Evolutionary conservation across 2,329 filamentous ascomycete species (phyloP), one percentile per base, ranked within the genome.

Genomic region (Sporothrix pallida): DNA sequence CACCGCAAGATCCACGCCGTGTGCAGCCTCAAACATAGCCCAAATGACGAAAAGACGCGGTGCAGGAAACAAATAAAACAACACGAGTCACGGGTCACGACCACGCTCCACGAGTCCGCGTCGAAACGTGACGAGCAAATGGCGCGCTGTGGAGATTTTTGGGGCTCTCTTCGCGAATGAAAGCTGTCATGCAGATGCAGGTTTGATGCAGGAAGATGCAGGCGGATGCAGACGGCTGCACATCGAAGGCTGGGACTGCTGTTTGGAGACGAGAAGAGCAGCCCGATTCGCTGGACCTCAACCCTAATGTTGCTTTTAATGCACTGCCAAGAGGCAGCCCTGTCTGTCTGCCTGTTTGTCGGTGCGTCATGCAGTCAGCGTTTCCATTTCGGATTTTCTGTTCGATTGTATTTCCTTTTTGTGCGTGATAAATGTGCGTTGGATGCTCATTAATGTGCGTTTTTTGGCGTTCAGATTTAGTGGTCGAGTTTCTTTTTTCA

Each of bases 81-180:
- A 37, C 50, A 52, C 50, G 50, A 52, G 17, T 37, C 31, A 37
- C 31, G 31, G 31, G 4, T 37, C 31, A 37, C 31, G 31, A 37
- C 31, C 31, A 37, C 31, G 31, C 31, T 37, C 31, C 31, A 37
- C 31, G 31, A 37, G 31, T 15, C 37, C 56, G 23, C 26, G 56
- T 62, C 56, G 56, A 62, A 62, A 48, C 56, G 56, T 62, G 56
- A 62, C 56, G 15, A 62, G 13, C 37, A 37, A 37, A 37, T 62
- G 56, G 56, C 56, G 56, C 26, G 56, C 26, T 23, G 31, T 15
- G 56, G n/a, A 56, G 50, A 2, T 7, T 62, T 37, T 37, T 37
- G 31, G 31, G 31, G 31, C 31, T 37, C 31, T 37, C 31, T 37
- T 37, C 31, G 7, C 31, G 31, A 37, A 37, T 37, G 56, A 8